A percentile compares a stretch with the other conserved stretches of the same genome.
These are phyloP conservation scores for Dothistroma pini DNA, from an alignment of 2,329 filamentous ascomycete genomes.

Conservation along the genomic window DNA sequence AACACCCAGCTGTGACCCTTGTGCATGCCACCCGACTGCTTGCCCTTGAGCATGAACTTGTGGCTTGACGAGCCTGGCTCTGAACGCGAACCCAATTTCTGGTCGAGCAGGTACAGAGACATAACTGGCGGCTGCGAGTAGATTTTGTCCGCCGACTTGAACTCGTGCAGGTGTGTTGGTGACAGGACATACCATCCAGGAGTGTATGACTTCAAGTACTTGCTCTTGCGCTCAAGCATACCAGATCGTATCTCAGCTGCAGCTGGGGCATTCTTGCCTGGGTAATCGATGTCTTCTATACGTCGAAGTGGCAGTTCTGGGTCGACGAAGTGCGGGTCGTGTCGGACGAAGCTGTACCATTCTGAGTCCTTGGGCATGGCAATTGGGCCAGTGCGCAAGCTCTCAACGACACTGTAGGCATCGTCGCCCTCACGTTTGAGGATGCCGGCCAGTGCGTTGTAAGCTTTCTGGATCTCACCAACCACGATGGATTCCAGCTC, in stretches of 20 bases:
- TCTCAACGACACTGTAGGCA: slow-evolving; percentile 71
- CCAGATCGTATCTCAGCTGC: slow-evolving; percentile 83
- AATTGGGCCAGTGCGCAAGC: slow-evolving; percentile 77
- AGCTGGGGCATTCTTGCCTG: slow-evolving; percentile 80
- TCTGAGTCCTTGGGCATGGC: slow-evolving; percentile 93
- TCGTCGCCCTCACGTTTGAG: slow-evolving; percentile 87
- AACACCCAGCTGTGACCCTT: slow-evolving; percentile 69
- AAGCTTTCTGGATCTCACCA: slow-evolving; percentile 95
- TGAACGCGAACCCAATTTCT: slow-evolving; percentile 92
- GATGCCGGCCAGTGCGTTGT: slow-evolving; percentile 88
- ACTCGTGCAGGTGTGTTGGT: slow-evolving; percentile 95
- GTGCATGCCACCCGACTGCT: slow-evolving; percentile 89
- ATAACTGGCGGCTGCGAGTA: slow-evolving; percentile 81
- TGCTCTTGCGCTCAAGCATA: slow-evolving; percentile 94
- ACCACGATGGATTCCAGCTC: slow-evolving; percentile 96
- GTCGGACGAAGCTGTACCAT: slow-evolving; percentile 78
- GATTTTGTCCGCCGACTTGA: slow-evolving; percentile 94
- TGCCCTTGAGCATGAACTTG: slow-evolving; percentile 97
- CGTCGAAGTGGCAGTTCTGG: slow-evolving; percentile 74
- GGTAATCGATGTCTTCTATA: slow-evolving; percentile 81
- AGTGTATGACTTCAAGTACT: slow-evolving; percentile 96
- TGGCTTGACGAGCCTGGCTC: slow-evolving; percentile 78
- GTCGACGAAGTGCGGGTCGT: slow-evolving; percentile 82
- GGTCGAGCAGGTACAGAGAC: slow-evolving; percentile 91
- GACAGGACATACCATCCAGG: slow-evolving; percentile 97